Evolutionary conservation across 164 flowering plant genomes (phyloP).

Genomic region (Vitis labrusca): DNA sequence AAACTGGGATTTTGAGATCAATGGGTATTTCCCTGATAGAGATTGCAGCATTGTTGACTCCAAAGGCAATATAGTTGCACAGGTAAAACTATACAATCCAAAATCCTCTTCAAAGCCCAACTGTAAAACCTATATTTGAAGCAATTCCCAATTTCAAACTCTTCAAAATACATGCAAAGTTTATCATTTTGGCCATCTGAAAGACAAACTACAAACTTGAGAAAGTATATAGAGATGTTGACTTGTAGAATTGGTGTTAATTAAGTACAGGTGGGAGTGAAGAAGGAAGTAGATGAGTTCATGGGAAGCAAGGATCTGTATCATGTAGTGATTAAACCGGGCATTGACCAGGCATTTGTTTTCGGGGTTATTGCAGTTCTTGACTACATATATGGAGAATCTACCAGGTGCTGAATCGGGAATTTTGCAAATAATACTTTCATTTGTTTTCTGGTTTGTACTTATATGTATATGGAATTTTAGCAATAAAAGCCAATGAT

Average conservation of each 20-base stretch:
- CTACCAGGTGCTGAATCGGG: conserved; percentile 48
- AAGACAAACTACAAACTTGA: too few species aligned
- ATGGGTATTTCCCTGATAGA: conserved; percentile 63
- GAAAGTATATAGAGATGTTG: background rate
- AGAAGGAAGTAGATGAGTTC: conserved; percentile 35
- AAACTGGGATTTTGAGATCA: conserved; percentile 59
- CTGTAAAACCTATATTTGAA: too few species aligned
- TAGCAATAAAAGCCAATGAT: too few species aligned
- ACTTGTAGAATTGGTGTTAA: conserved; percentile 2
- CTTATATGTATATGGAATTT: too few species aligned
- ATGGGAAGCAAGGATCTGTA: conserved; percentile 64
- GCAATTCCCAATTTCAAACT: too few species aligned
- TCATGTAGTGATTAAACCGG: conserved; percentile 64
- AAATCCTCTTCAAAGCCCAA: too few species aligned
- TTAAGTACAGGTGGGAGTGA: conserved; percentile 45
- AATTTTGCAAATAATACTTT: too few species aligned
- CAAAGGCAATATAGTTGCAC: conserved; percentile 55
- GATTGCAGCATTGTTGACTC: conserved; percentile 58
- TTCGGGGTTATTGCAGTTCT: conserved; percentile 82
- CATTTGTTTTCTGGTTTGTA: too few species aligned
- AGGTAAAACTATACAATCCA: conserved; percentile 35
- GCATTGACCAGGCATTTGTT: conserved; percentile 82
- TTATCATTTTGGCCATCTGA: too few species aligned
- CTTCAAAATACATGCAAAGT: background rate
- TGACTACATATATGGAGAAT: conserved; percentile 73